Evolutionary conservation across 257 asterid species (phyloP).

Genomic region (Echium plantagineum): DNA sequence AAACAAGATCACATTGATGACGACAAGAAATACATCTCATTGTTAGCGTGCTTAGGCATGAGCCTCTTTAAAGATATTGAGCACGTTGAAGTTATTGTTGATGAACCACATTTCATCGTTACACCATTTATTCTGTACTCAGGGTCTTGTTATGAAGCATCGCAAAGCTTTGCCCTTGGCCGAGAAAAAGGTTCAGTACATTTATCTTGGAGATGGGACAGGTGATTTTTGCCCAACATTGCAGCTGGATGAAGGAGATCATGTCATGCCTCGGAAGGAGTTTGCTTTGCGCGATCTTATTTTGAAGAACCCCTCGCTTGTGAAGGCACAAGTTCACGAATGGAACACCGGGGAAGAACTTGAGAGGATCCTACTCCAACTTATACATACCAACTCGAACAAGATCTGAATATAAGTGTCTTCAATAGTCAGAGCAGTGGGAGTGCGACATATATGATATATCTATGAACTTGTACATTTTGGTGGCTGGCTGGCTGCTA

Average conservation of each 20-base stretch:
- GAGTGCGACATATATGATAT: too few relatives aligned
- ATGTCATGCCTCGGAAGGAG: constrained; percentile 51
- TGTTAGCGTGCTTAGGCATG: too few relatives aligned
- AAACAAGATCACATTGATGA: too few relatives aligned
- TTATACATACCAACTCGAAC: constrained; percentile 19
- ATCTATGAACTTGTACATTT: too few relatives aligned
- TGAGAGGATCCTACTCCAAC: constrained; percentile 34
- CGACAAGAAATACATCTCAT: too few relatives aligned
- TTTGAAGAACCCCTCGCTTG: constrained; percentile 23
- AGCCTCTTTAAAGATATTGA: too few relatives aligned
- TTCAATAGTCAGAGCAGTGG: too few relatives aligned
- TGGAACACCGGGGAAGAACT: constrained; percentile 70
- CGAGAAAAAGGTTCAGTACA: constrained; percentile 21
- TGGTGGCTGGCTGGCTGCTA: too few relatives aligned
- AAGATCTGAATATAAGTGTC: constrained; percentile 7
- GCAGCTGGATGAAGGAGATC: constrained; percentile 50
- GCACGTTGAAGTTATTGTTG: too few relatives aligned
- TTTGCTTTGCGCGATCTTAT: constrained; percentile 41
- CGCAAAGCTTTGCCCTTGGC: constrained; percentile 30
- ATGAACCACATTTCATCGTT: background rate
- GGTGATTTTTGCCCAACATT: constrained; percentile 77
- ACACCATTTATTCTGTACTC: background rate
- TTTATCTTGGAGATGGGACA: constrained; percentile 69
- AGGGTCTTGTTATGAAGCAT: constrained; percentile 50
- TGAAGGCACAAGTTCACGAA: constrained; percentile 49